Percentiles rank a stretch among this genome's conserved stretches.
phyloP scores from a whole-genome alignment of 805 yeast species.

The Ogataea haglerorum region DNA sequence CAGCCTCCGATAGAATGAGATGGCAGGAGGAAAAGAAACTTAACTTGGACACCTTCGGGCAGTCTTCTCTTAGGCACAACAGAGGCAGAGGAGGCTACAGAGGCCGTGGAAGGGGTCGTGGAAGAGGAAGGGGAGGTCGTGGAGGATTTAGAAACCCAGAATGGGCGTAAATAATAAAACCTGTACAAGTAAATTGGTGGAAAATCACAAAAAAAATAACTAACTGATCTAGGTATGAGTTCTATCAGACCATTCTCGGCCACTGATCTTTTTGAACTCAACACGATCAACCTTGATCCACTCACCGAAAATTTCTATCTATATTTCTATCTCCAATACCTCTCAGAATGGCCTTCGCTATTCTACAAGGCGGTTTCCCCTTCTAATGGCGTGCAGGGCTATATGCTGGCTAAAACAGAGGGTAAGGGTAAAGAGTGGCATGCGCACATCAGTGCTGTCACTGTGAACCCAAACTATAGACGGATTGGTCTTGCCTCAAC shows the following conservation, averaged over 20 bases:
- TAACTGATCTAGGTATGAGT: slow-evolving; percentile 54
- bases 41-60: slow-evolving; percentile 84
- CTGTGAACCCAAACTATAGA: slow-evolving; percentile 78
- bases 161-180: slow-evolving; percentile 23
- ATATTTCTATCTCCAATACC: slow-evolving; percentile 78
- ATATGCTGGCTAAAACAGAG: slow-evolving; percentile 96
- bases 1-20: slow-evolving; percentile 42
- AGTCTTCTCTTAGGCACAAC: slow-evolving; percentile 46
- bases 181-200: slow-evolving; percentile 1
- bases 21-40: slow-evolving; percentile 71
- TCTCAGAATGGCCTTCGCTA: slow-evolving; percentile 83
- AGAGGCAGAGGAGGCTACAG: slow-evolving; percentile 50
- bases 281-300: slow-evolving; percentile 78
- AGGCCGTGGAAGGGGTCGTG: slow-evolving; percentile 41
- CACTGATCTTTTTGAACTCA: slow-evolving; percentile 71
- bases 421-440: slow-evolving; percentile 89
- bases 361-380: slow-evolving; percentile 66
- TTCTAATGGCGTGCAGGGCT: slow-evolving; percentile 48
- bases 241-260: slow-evolving; percentile 86
- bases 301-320: slow-evolving; percentile 89
- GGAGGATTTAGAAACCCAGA: slow-evolving; percentile 25
- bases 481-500: slow-evolving; percentile 82
- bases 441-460: slow-evolving; percentile 93
- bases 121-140: slow-evolving; percentile 31
- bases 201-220: slow-evolving; percentile 1